Base-by-base conservation (phyloP, 2,329 filamentous ascomycete genomes). In the Aspergillus cejpii region DNA sequence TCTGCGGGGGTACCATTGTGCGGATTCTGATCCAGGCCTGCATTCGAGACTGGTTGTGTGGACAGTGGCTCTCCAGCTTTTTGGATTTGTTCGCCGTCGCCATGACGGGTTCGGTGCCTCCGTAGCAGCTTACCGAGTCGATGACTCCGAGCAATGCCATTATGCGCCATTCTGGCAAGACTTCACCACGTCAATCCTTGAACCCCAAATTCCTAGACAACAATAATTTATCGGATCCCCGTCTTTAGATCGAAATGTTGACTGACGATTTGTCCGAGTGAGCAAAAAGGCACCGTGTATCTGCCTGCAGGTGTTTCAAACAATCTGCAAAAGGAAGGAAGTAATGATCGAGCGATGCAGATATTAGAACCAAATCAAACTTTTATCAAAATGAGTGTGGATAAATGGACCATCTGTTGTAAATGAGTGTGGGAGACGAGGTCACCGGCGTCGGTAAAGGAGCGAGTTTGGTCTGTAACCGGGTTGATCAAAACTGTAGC, bases 161-260 rank as follows among this genome's bases (percentile, higher is more conserved):
- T 50, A 48, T 54, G 50, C 38, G 48, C 48, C 52, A 54, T 54
- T 24, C 41, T 47, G 45, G 19, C 37, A 14, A 17, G 37, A 6
- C 11, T 7, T 27, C 21, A 14, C 6, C 10, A 8, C 27, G 14
- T 26, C 23, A 28, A 43, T 17, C 17, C 11, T 24, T 12, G 12
- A 6, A 21, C 20, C 1, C 4, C 15, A n/a, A 34, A 11, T 12
- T 21, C 12, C 6, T 5, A 19, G 8, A 34, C 5, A 20, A 11
- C 24, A n/a, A 24, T 26, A 7, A 24, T 23, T 39, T 26, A 12
- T 20, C 11, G 37, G n/a, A n/a, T n/a, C 37, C 14, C 11, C 14
- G 19, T 29, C n/a, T 28, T 21, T 12, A 27, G 10, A 15, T 24
- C 19, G 14, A 19, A 14, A 6, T 6, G 10, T 31, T 4, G 28